Conservation (phyloP, 2,329 filamentous ascomycete genomes). For the Stagonosporopsis chrysanthemi region DNA sequence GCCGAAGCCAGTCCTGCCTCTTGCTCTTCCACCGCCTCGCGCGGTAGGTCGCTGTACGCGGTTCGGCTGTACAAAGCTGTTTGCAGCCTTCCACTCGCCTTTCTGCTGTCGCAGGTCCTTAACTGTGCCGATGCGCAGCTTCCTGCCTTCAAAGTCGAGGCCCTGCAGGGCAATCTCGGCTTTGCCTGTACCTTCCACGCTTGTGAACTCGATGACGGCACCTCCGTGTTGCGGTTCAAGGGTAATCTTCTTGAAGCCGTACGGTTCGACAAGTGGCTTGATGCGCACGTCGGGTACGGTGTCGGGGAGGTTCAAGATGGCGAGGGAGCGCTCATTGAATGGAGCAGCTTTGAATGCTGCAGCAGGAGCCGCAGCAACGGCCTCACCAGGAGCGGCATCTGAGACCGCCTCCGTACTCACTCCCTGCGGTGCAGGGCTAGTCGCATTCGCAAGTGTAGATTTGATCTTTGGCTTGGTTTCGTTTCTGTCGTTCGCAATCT, state of each 20-base stretch:
- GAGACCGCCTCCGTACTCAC: constrained; percentile 26
- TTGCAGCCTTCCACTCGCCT: constrained; percentile 50
- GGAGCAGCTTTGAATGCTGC: constrained; percentile 26
- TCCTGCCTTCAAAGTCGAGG: constrained; percentile 49
- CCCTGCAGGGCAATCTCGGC: constrained; percentile 61
- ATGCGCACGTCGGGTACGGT: constrained; percentile 91
- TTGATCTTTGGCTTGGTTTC: constrained; percentile 56
- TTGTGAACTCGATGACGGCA: constrained; percentile 82
- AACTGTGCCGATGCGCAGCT: constrained; percentile 58
- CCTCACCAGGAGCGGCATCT: constrained; percentile 26
- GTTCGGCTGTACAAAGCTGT: constrained; percentile 39
- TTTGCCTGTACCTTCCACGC: constrained; percentile 74
- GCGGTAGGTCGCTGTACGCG: constrained; percentile 38
- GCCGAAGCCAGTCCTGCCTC: constrained; percentile 39
- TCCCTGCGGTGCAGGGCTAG: constrained; percentile 48
- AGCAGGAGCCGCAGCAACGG: constrained; percentile 8
- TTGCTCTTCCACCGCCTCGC: constrained; percentile 37
- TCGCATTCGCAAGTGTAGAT: constrained; percentile 58
- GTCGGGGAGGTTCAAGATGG: constrained; percentile 85
- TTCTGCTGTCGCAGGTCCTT: constrained; percentile 54
- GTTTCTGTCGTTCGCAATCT: constrained; percentile 54
- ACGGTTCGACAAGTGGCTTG: constrained; percentile 72
- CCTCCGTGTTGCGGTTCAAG: constrained; percentile 83
- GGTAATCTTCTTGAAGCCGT: constrained; percentile 78
- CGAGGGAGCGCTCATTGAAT: constrained; percentile 71